Percentiles rank a stretch among this genome's conserved stretches.
phyloP scores from a whole-genome alignment of 495 filamentous ascomycete genomes.

The Neurospora terricola region DNA sequence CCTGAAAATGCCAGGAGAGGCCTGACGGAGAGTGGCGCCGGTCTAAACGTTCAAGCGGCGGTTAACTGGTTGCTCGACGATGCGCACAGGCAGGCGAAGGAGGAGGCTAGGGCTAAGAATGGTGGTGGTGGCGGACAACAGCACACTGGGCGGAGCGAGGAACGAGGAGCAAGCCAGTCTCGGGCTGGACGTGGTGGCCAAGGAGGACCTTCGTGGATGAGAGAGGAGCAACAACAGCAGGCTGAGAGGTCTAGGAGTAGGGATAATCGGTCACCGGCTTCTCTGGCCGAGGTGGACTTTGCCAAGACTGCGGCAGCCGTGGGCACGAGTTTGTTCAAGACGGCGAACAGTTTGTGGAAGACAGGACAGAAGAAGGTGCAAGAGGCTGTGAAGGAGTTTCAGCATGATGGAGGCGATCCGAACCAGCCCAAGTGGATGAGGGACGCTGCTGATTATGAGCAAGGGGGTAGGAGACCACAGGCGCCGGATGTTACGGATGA shows the following conservation, averaged over 20 bases:
- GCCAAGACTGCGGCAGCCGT: constrained; percentile 72
- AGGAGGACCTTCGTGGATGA: constrained; percentile 27
- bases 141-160: constrained; percentile 8
- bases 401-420: constrained; percentile 57
- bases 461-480: constrained; percentile 5
- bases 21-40: constrained; percentile 65
- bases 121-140: constrained; percentile 15
- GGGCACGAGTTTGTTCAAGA: constrained; percentile 77
- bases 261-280: constrained; percentile 47
- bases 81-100: constrained; percentile 68
- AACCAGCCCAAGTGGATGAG: constrained; percentile 94
- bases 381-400: constrained; percentile 85
- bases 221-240: constrained; percentile 15
- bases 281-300: constrained; percentile 58
- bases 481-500: constrained; percentile 63
- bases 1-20: constrained; percentile 69
- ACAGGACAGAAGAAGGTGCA: constrained; percentile 89
- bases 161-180: constrained; percentile 23
- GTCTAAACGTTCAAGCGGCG: constrained; percentile 75
- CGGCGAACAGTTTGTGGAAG: constrained; percentile 93
- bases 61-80: constrained; percentile 85
- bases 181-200: constrained; percentile 11
- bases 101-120: constrained; percentile 22
- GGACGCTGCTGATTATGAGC: constrained; percentile 40
- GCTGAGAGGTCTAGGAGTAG: constrained; percentile 36